Evolutionary conservation across 2,329 filamentous ascomycete species (phyloP).

Genomic region (Colletotrichum sp.): DNA sequence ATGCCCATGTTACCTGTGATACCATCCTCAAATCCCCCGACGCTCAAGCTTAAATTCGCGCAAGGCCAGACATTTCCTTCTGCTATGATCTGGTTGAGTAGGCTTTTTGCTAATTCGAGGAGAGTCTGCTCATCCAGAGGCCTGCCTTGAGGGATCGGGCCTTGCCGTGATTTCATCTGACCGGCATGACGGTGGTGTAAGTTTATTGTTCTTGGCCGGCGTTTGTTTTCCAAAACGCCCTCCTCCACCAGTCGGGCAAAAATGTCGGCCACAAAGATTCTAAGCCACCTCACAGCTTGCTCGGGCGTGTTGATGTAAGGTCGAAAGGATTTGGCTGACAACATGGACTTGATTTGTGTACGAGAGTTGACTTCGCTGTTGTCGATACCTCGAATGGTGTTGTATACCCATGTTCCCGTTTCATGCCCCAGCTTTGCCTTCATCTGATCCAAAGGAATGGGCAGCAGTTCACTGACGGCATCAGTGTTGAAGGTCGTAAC

Average conservation of each 20-base stretch:
- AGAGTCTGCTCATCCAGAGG: slow-evolving; percentile 74
- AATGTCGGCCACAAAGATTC: slow-evolving; percentile 92
- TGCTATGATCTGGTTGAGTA: slow-evolving; percentile 78
- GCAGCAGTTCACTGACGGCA: slow-evolving; percentile 74
- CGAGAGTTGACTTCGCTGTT: slow-evolving; percentile 86
- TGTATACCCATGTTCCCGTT: slow-evolving; percentile 84
- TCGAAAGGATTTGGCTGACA: slow-evolving; percentile 93
- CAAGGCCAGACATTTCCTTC: slow-evolving; percentile 90
- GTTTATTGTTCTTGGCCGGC: slow-evolving; percentile 84
- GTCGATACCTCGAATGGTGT: slow-evolving; percentile 85
- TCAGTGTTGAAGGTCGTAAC: slow-evolving; percentile 84
- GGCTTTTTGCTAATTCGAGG: slow-evolving; percentile 75
- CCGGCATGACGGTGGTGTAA: slow-evolving; percentile 79
- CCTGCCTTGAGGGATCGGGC: slow-evolving; percentile 78
- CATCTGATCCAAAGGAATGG: slow-evolving; percentile 75
- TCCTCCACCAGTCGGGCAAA: slow-evolving; percentile 90
- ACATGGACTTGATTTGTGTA: slow-evolving; percentile 96
- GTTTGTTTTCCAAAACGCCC: slow-evolving; percentile 84
- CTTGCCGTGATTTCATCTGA: slow-evolving; percentile 77
- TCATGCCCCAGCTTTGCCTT: slow-evolving; percentile 82
- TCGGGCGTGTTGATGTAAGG: slow-evolving; percentile 80
- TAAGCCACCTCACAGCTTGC: slow-evolving; percentile 83
- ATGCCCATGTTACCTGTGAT: slow-evolving; percentile 86
- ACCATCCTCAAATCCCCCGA: slow-evolving; percentile 92
- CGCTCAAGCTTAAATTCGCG: slow-evolving; percentile 84